A percentile compares a stretch with the other conserved stretches of the same genome.
Evolutionary conservation across 2,329 filamentous ascomycete species (phyloP).

Genomic region (Blumeriella jaapii): DNA sequence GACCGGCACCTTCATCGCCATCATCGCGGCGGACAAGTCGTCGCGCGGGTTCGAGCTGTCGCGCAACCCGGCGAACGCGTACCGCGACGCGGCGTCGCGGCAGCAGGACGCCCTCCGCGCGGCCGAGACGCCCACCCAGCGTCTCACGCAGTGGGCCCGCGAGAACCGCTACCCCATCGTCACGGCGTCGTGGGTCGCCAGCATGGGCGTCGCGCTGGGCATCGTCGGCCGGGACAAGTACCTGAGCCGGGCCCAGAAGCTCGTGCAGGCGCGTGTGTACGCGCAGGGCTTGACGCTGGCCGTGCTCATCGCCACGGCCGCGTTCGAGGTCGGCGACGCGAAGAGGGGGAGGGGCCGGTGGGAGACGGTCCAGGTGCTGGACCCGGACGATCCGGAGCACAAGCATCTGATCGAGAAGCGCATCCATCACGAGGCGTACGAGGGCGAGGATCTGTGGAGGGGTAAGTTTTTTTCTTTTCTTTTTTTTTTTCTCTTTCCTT

Average conservation of each 20-base stretch:
- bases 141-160: conserved; percentile 60
- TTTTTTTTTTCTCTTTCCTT: neutral
- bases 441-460: conserved; percentile 89
- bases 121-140: conserved; percentile 42
- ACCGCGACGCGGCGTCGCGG: conserved; percentile 22
- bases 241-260: conserved; percentile 51
- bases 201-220: conserved; percentile 50
- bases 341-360: conserved; percentile 65
- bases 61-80: conserved; percentile 28
- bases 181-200: conserved; percentile 53
- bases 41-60: conserved; percentile 59
- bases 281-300: conserved; percentile 61
- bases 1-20: conserved; percentile 71
- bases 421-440: conserved; percentile 77
- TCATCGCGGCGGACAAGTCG: conserved; percentile 71
- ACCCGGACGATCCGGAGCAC: conserved; percentile 72
- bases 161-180: conserved; percentile 60
- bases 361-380: conserved; percentile 73
- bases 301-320: conserved; percentile 54
- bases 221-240: conserved; percentile 54
- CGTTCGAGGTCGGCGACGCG: conserved; percentile 63
- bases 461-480: conserved; percentile 39
- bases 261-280: conserved; percentile 67
- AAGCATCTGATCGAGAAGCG: conserved; percentile 77
- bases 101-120: conserved; percentile 13